phyloP scores from a whole-genome alignment of 2,329 filamentous ascomycete species.

The Aspergillus bombycis region DNA sequence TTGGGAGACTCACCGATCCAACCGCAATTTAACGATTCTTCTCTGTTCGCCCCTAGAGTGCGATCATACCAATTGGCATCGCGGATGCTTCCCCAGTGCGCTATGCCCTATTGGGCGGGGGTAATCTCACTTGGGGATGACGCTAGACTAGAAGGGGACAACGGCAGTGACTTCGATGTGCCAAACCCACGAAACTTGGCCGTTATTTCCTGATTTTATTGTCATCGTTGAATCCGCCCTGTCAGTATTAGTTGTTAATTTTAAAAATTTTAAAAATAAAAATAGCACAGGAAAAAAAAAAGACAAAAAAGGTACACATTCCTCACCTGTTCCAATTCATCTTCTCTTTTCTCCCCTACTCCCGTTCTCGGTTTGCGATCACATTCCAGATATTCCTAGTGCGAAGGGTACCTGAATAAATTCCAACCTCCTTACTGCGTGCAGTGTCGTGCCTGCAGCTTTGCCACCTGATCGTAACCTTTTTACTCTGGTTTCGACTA shows the following conservation, averaged over 20 bases:
- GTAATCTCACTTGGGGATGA: background rate
- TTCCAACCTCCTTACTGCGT: background rate
- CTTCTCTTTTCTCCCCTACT: background rate
- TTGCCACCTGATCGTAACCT: background rate
- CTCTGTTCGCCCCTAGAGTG: background rate
- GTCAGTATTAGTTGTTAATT: background rate
- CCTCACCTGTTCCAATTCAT: background rate
- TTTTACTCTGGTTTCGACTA: background rate
- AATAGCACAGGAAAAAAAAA: background rate
- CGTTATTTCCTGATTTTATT: background rate
- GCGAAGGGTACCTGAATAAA: constrained; percentile 1
- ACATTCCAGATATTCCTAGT: background rate
- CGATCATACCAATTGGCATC: background rate
- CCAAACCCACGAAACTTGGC: background rate
- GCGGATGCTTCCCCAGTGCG: background rate
- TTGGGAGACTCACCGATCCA: background rate
- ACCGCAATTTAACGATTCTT: background rate
- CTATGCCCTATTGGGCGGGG: background rate
- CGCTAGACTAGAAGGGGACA: background rate
- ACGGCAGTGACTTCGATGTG: background rate
- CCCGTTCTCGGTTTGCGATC: background rate
- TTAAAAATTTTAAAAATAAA: background rate
- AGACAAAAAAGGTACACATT: background rate
- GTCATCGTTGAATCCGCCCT: constrained; percentile 2
- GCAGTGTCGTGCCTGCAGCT: background rate